Percentiles rank a stretch among this genome's conserved stretches.
phyloP scores from a whole-genome alignment of 2,329 filamentous ascomycete species.

The Nigrospora oryzae region DNA sequence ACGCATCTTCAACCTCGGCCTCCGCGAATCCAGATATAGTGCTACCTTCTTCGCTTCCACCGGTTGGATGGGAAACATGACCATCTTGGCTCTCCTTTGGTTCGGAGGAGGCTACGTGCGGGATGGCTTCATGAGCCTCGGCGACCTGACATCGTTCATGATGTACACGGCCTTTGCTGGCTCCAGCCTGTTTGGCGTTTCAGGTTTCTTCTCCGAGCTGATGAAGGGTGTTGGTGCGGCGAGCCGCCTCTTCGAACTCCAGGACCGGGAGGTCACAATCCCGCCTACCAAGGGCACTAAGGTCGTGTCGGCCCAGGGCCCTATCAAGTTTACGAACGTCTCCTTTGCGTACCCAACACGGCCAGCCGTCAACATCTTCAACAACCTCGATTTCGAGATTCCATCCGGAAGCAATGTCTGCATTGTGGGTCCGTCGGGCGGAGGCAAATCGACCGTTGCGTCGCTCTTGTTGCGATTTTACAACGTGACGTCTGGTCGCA shows the following conservation, averaged over 20 bases:
- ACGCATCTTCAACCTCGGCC: slow-evolving; percentile 84
- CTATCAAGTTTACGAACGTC: slow-evolving; percentile 81
- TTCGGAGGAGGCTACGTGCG: slow-evolving; percentile 88
- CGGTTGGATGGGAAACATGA: slow-evolving; percentile 93
- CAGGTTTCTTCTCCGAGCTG: slow-evolving; percentile 92
- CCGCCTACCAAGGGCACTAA: slow-evolving; percentile 74
- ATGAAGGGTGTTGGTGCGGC: slow-evolving; percentile 99
- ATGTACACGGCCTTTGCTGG: slow-evolving; percentile 91
- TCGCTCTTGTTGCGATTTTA: slow-evolving; percentile 91
- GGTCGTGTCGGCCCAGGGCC: slow-evolving; percentile 76
- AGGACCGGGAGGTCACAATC: slow-evolving; percentile 81
- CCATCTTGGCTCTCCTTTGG: slow-evolving; percentile 81
- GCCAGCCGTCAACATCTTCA: slow-evolving; percentile 86
- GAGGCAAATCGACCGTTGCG: slow-evolving; percentile 92
- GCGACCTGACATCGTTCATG: slow-evolving; percentile 90
- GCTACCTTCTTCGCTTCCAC: slow-evolving; percentile 85
- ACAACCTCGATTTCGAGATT: slow-evolving; percentile 81
- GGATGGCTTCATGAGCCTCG: slow-evolving; percentile 76
- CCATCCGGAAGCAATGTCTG: slow-evolving; percentile 91
- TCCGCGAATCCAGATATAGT: slow-evolving; percentile 76
- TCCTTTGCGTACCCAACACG: slow-evolving; percentile 89
- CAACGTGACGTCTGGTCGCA: slow-evolving; percentile 65
- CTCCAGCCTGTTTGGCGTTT: slow-evolving; percentile 86
- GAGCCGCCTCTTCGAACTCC: slow-evolving; percentile 90
- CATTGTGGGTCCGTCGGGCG: slow-evolving; percentile 91